phyloP scores from a whole-genome alignment of 139 green algal genomes.

The Coelastrella sp. region DNA sequence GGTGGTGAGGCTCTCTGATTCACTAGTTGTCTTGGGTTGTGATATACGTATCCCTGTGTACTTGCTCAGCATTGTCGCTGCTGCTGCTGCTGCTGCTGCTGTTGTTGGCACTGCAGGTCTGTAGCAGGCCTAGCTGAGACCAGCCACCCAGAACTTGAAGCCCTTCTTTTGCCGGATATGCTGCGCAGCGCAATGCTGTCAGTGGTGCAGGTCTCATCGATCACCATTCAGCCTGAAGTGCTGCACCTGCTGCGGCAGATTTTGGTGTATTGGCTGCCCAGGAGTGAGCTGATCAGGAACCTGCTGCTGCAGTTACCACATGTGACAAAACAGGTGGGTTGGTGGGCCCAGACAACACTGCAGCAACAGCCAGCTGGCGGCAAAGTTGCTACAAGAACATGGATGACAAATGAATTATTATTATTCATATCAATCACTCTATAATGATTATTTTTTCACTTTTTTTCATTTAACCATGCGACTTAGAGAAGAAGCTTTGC shows the following conservation, averaged over 20 bases:
- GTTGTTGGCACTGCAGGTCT: conserved; percentile 26
- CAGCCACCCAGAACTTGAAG: conserved; percentile 55
- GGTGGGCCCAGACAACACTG: not conserved
- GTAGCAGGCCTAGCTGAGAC: conserved; percentile 48
- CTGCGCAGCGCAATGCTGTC: conserved; percentile 45
- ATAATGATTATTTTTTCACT: no score
- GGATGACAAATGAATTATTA: no score
- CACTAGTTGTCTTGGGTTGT: no score
- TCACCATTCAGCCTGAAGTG: conserved; percentile 47
- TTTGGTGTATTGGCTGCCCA: conserved; percentile 46
- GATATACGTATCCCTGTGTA: no score
- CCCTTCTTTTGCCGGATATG: conserved; percentile 51
- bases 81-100: conserved; percentile 24
- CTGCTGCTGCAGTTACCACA: conserved; percentile 52
- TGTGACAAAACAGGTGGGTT: conserved; percentile 37
- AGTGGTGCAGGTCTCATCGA: conserved; percentile 43
- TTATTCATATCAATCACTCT: no score
- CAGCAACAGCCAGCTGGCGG: no score
- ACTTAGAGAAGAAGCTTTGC: not conserved
- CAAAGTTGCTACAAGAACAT: no score
- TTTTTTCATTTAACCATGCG: not conserved
- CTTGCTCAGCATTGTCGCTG: not conserved
- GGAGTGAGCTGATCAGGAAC: conserved; percentile 6
- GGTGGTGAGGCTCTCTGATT: no score
- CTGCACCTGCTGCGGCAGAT: conserved; percentile 41